A percentile compares a stretch with the other conserved stretches of the same genome.
Evolutionary conservation across 805 yeast species (phyloP).

Genomic region (Cyberlindnera mrakii): DNA sequence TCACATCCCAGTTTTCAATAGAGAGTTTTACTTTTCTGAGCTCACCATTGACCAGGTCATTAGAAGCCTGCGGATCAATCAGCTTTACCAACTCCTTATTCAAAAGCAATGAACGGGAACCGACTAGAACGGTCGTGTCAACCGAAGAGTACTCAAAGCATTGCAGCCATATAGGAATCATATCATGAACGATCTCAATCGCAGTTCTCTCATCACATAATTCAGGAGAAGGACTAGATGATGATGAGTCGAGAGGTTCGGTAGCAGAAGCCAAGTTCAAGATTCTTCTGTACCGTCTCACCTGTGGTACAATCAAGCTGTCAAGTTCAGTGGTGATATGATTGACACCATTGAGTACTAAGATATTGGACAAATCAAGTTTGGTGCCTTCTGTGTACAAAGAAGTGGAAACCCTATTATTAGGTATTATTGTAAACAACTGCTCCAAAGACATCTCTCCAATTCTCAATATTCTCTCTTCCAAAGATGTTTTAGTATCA

Average conservation of each 20-base stretch:
- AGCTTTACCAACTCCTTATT: constrained; percentile 32
- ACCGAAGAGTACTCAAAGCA: constrained; percentile 3
- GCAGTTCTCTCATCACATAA: constrained; percentile 1
- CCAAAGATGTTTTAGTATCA: constrained; percentile 11
- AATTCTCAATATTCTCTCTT: constrained; percentile 4
- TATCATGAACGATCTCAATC: constrained; percentile 11
- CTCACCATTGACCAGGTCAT: constrained; percentile 35
- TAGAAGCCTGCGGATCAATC: constrained; percentile 28
- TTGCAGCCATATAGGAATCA: constrained; percentile 21
- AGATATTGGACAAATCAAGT: constrained; percentile 25
- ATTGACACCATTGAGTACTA: constrained; percentile 26
- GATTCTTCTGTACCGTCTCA: constrained; percentile 10
- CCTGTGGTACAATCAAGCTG: constrained; percentile 8
- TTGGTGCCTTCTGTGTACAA: constrained; percentile 9
- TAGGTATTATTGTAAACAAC: constrained; percentile 12
- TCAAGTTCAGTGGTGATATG: constrained; percentile 16
- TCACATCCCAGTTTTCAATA: constrained; percentile 17
- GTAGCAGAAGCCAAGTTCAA: background rate
- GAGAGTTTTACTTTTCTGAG: constrained; percentile 28
- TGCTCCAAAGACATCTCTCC: constrained; percentile 15
- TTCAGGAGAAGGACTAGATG: background rate
- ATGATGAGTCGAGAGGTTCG: background rate
- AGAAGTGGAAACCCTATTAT: background rate
- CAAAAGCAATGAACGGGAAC: constrained; percentile 38
- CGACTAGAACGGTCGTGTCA: constrained; percentile 25